Evolutionary conservation across 2,329 filamentous ascomycete species (phyloP).

Genomic region (Bipolaris cookei): DNA sequence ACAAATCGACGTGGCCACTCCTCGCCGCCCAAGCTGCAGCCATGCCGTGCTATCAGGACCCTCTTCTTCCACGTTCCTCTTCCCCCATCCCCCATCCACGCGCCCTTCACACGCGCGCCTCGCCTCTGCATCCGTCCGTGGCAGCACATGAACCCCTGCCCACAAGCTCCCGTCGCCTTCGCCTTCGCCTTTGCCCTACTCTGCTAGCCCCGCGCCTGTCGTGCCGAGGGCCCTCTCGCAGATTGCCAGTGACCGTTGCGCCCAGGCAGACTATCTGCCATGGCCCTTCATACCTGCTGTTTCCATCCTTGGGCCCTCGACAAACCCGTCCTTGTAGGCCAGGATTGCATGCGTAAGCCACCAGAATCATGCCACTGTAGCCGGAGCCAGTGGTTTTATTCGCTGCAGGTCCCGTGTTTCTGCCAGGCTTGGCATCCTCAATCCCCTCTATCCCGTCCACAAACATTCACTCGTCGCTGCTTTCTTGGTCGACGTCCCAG

Average conservation of each 20-base stretch:
- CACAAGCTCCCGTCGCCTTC: not conserved
- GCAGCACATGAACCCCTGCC: not conserved
- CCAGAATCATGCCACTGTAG: not conserved
- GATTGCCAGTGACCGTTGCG: slow-evolving; percentile 6
- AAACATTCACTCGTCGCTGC: not conserved
- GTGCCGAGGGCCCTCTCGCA: slow-evolving; percentile 1
- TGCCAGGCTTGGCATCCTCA: not conserved
- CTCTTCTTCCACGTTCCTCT: not conserved
- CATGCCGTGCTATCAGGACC: not conserved
- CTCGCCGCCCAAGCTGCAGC: slow-evolving; percentile 7
- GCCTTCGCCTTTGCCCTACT: not conserved
- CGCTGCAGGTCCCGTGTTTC: not conserved
- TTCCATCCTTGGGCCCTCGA: too few species aligned
- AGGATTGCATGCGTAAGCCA: not conserved
- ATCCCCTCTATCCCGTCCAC: not conserved
- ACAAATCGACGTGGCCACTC: not conserved
- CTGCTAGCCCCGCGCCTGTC: slow-evolving; percentile 3
- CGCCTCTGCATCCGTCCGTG: slow-evolving; percentile 3
- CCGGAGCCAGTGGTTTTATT: not conserved
- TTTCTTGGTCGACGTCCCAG: not conserved
- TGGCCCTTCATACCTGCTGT: too few species aligned
- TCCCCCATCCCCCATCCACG: not conserved
- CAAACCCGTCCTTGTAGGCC: not conserved
- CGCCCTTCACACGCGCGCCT: slow-evolving; percentile 1
- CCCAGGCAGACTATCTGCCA: not conserved